phyloP scores from a whole-genome alignment of 768 basidiomycete genomes.

The Panaeolus papilionaceus region DNA sequence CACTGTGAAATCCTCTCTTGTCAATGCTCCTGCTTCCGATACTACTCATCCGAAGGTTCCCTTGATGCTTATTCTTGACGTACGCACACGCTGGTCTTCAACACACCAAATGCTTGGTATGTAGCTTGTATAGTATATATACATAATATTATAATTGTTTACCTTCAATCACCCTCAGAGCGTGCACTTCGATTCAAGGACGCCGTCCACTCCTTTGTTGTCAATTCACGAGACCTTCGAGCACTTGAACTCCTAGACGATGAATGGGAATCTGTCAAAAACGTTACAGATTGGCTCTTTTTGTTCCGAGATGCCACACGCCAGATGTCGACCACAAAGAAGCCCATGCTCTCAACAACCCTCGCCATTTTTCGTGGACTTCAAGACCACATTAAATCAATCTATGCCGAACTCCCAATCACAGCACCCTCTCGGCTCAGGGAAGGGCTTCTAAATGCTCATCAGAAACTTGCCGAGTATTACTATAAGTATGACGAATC shows the following conservation, averaged over 20 bases:
- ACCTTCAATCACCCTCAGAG: conserved; percentile 21
- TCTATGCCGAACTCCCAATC: conserved; percentile 29
- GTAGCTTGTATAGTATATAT: conserved; percentile 16
- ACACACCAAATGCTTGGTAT: conserved; percentile 39
- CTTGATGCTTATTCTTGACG: conserved; percentile 39
- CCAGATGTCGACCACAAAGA: conserved; percentile 40
- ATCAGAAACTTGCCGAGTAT: conserved; percentile 40
- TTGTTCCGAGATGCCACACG: conserved; percentile 37
- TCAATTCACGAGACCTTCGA: conserved; percentile 25
- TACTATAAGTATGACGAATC: conserved; percentile 37
- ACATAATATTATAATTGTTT: background rate
- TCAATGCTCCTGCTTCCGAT: conserved; percentile 8
- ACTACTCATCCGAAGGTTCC: background rate
- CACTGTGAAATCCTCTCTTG: conserved; percentile 18
- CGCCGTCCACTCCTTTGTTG: conserved; percentile 28
- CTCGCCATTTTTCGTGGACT: conserved; percentile 41
- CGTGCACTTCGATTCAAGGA: conserved; percentile 29
- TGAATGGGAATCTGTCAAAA: conserved; percentile 33
- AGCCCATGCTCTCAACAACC: conserved; percentile 37
- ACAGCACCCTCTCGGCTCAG: conserved; percentile 20
- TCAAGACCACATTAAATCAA: conserved; percentile 33
- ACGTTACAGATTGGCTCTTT: conserved; percentile 33
- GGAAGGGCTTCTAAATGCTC: conserved; percentile 33
- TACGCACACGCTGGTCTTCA: conserved; percentile 39
- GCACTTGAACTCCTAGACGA: conserved; percentile 23